These are phyloP conservation scores for Mortierella sp. DNA, from an alignment of 371 early-diverging fungal species.

Conservation along the genomic window DNA sequence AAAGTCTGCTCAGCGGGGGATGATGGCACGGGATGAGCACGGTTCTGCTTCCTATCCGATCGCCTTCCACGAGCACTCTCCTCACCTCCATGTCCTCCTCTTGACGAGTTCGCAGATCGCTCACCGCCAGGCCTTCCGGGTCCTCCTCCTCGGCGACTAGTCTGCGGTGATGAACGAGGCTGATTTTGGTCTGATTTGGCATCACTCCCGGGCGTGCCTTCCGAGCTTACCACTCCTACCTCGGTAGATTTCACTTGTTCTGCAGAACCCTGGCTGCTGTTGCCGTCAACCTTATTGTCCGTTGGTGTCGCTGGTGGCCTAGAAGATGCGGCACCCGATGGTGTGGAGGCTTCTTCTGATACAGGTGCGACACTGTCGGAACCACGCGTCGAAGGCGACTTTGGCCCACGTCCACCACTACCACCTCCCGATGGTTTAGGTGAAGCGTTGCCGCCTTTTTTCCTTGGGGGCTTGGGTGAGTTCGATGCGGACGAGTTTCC, in stretches of 20 bases:
- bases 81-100: conserved; percentile 7
- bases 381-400: conserved; percentile 9
- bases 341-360: conserved; percentile 1
- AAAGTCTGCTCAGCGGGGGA: background rate
- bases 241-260: too few species aligned
- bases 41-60: conserved; percentile 8
- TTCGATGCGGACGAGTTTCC: background rate
- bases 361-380: background rate
- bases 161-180: background rate
- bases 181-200: background rate
- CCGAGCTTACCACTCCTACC: background rate
- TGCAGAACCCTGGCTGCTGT: background rate
- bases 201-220: background rate
- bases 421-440: background rate
- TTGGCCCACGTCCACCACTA: background rate
- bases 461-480: conserved; percentile 11
- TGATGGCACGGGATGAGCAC: background rate
- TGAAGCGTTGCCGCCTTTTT: background rate
- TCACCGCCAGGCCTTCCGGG: conserved; percentile 1
- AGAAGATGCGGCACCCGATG: background rate
- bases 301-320: conserved; percentile 4
- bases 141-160: conserved; percentile 1
- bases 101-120: conserved; percentile 4
- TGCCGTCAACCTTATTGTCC: too few species aligned
- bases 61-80: conserved; percentile 12